Conservation (phyloP, 2,329 filamentous ascomycete genomes). For the Dactylellina leptospora region DNA sequence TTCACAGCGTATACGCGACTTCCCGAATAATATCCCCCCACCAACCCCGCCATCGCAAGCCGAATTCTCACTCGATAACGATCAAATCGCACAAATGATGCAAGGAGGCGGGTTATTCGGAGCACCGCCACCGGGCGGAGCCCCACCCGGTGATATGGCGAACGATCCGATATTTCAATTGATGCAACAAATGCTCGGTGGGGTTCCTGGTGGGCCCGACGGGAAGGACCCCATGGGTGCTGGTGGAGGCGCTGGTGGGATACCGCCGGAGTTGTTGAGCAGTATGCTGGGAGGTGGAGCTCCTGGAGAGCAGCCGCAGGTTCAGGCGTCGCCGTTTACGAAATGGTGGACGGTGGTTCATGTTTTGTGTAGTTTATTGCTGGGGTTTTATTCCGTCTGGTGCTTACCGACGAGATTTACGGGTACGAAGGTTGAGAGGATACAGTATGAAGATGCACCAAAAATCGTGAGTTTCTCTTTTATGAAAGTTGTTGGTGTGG, state of each 20-base stretch:
- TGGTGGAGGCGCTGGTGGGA: slow-evolving; percentile 43
- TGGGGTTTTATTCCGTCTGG: slow-evolving; percentile 54
- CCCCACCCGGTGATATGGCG: slow-evolving; percentile 64
- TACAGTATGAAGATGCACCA: slow-evolving; percentile 22
- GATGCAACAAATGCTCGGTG: slow-evolving; percentile 76
- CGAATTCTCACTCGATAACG: slow-evolving; percentile 61
- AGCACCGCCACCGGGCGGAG: slow-evolving; percentile 55
- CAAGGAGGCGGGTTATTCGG: slow-evolving; percentile 58
- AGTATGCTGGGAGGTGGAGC: slow-evolving; percentile 58
- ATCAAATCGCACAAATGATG: slow-evolving; percentile 72
- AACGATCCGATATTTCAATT: slow-evolving; percentile 77
- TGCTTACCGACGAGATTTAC: slow-evolving; percentile 52
- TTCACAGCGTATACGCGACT: slow-evolving; percentile 60
- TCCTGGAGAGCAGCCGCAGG: slow-evolving; percentile 32
- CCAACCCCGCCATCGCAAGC: slow-evolving; percentile 53
- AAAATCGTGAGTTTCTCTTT: slow-evolving; percentile 32
- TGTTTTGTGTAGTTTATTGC: slow-evolving; percentile 53
- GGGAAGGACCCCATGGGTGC: slow-evolving; percentile 62
- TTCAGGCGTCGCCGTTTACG: slow-evolving; percentile 48
- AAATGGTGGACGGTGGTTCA: slow-evolving; percentile 56
- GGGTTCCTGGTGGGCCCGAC: slow-evolving; percentile 57
- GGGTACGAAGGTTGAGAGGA: slow-evolving; percentile 53
- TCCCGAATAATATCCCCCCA: slow-evolving; percentile 52
- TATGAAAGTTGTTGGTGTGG: background rate
- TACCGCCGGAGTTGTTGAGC: slow-evolving; percentile 53